Evolutionary conservation across 805 yeast genomes (phyloP).

Genomic region (Suhomyces kilbournensis): DNA sequence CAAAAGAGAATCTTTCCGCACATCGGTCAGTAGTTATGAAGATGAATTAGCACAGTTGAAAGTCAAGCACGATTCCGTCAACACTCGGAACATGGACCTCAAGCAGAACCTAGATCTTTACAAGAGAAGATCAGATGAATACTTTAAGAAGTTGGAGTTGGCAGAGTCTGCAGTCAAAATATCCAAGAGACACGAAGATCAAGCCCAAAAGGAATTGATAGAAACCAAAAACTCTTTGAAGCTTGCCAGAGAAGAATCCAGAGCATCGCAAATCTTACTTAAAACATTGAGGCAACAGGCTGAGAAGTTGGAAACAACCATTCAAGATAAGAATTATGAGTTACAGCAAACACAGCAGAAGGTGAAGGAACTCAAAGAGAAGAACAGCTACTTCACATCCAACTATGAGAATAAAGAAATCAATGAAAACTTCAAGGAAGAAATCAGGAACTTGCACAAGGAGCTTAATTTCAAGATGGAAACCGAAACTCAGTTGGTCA

Average conservation of each 20-base stretch:
- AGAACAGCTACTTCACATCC: conserved; percentile 49
- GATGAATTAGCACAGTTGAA: conserved; percentile 47
- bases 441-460: conserved; percentile 51
- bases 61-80: conserved; percentile 55
- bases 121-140: conserved; percentile 70
- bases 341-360: conserved; percentile 47
- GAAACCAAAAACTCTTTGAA: conserved; percentile 41
- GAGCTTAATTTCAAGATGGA: conserved; percentile 55
- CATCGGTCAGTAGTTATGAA: conserved; percentile 33
- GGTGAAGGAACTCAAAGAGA: conserved; percentile 53
- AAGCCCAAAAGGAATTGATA: conserved; percentile 48
- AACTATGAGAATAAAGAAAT: conserved; percentile 39
- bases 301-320: conserved; percentile 50
- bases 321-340: conserved; percentile 58
- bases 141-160: conserved; percentile 66
- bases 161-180: conserved; percentile 72
- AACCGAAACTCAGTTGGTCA: conserved; percentile 63
- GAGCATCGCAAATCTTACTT: conserved; percentile 50
- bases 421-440: conserved; percentile 47
- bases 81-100: conserved; percentile 55
- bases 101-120: conserved; percentile 56
- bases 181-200: conserved; percentile 59
- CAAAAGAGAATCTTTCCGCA: conserved; percentile 41
- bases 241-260: conserved; percentile 51
- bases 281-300: conserved; percentile 51